These are phyloP conservation scores for Mucor velutinosus DNA, from an alignment of 371 early-diverging fungal species.

Conservation along the genomic window DNA sequence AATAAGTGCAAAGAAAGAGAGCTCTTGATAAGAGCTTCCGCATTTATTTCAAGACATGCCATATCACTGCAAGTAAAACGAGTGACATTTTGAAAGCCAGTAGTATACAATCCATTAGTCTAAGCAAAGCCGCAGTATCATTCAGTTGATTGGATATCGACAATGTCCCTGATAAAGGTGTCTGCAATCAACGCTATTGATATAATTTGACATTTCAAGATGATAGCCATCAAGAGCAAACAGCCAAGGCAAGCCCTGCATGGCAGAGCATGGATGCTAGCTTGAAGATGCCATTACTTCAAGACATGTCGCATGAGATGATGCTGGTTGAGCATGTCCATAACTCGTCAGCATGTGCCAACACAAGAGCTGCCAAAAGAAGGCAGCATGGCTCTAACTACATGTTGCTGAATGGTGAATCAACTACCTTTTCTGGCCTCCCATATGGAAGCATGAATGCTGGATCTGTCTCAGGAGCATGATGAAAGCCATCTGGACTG, in stretches of 20 bases:
- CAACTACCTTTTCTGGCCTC: no score
- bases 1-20: background rate
- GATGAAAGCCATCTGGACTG: background rate
- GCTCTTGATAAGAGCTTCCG: background rate
- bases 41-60: background rate
- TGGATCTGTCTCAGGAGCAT: background rate
- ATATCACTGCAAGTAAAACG: background rate
- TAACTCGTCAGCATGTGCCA: no score
- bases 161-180: background rate
- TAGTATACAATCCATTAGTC: background rate
- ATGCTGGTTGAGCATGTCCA: no score
- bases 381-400: no score
- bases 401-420: no score
- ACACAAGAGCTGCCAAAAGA: no score
- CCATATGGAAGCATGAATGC: background rate
- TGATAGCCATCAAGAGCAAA: background rate
- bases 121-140: constrained; percentile 2
- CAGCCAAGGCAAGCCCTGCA: no score
- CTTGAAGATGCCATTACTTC: no score
- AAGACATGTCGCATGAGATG: no score
- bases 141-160: background rate
- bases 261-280: no score
- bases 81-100: constrained; percentile 4
- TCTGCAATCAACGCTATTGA: background rate
- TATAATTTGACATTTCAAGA: background rate